A percentile compares a stretch with the other conserved stretches of the same genome.
Conservation (phyloP, 1,284 basidiomycete species). For the Exobasidium rhododendri region DNA sequence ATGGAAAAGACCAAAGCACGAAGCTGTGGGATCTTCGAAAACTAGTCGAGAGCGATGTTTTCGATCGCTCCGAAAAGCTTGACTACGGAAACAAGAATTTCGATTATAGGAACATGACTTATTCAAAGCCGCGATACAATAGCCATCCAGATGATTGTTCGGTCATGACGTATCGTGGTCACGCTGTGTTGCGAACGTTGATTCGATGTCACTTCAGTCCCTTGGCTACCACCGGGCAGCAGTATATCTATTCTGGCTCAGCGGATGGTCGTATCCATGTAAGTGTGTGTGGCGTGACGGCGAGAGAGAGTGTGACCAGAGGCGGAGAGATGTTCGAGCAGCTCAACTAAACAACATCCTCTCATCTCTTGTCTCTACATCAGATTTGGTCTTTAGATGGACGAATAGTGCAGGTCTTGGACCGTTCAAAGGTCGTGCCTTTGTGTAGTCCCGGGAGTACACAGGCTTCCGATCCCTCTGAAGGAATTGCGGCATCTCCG, state of each 20-base stretch:
- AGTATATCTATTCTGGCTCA: constrained; percentile 90
- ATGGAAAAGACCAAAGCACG: constrained; percentile 91
- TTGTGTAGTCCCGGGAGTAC: constrained; percentile 56
- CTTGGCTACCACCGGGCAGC: constrained; percentile 79
- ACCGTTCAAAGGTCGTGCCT: constrained; percentile 72
- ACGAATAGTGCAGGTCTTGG: constrained; percentile 73
- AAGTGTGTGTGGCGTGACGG: constrained; percentile 12
- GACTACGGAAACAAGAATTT: constrained; percentile 66
- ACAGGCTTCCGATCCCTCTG: constrained; percentile 33
- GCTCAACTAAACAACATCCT: constrained; percentile 18
- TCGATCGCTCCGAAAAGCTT: constrained; percentile 56
- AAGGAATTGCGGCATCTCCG: constrained; percentile 13
- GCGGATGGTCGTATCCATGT: constrained; percentile 63
- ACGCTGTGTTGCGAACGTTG: constrained; percentile 84
- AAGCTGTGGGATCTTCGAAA: constrained; percentile 91
- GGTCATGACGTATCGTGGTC: constrained; percentile 88
- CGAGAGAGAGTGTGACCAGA: background rate
- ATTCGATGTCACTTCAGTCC: constrained; percentile 96
- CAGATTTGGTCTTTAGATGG: constrained; percentile 90
- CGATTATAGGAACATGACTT: constrained; percentile 71
- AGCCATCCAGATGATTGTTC: constrained; percentile 78
- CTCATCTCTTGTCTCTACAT: constrained; percentile 56
- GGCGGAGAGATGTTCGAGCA: constrained; percentile 2
- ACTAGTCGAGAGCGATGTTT: constrained; percentile 75
- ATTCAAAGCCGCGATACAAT: constrained; percentile 60